phyloP scores from a whole-genome alignment of 257 asterid species.

The Fraxinus americana region DNA sequence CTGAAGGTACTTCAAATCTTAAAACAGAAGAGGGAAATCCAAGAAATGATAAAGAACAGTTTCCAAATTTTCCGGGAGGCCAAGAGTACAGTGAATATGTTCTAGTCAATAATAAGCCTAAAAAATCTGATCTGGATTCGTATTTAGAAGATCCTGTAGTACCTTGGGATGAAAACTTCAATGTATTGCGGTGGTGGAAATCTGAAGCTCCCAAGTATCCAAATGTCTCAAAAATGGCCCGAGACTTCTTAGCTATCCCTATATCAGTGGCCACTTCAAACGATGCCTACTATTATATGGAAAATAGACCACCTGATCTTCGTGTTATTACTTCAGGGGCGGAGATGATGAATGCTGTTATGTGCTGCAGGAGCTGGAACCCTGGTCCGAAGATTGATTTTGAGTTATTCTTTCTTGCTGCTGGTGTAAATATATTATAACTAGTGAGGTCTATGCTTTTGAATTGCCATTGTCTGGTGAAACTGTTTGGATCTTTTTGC shows the following conservation, averaged over 20 bases:
- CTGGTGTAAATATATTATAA: background rate
- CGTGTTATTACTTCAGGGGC: background rate
- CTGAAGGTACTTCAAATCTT: background rate
- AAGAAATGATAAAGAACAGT: background rate
- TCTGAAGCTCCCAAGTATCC: slow-evolving; percentile 20
- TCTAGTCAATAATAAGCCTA: background rate
- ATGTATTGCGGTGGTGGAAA: slow-evolving; percentile 25
- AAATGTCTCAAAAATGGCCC: slow-evolving; percentile 17
- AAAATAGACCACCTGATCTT: slow-evolving; percentile 6
- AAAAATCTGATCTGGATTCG: background rate
- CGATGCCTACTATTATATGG: slow-evolving; percentile 23
- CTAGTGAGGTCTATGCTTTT: background rate
- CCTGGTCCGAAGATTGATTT: slow-evolving; percentile 10
- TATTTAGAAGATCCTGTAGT: slow-evolving; percentile 26
- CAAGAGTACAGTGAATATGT: background rate
- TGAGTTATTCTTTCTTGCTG: background rate
- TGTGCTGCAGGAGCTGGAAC: slow-evolving; percentile 28
- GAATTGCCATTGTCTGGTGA: background rate
- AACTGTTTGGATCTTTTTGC: slow-evolving; percentile 1
- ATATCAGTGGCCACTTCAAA: slow-evolving; percentile 18
- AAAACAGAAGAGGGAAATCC: background rate
- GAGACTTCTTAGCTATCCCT: slow-evolving; percentile 24
- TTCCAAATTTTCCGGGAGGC: background rate
- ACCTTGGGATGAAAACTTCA: slow-evolving; percentile 19
- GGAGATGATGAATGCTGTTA: slow-evolving; percentile 22